Evolutionary conservation across 768 basidiomycete genomes (phyloP).

Genomic region (Pleurotus tuoliensis): DNA sequence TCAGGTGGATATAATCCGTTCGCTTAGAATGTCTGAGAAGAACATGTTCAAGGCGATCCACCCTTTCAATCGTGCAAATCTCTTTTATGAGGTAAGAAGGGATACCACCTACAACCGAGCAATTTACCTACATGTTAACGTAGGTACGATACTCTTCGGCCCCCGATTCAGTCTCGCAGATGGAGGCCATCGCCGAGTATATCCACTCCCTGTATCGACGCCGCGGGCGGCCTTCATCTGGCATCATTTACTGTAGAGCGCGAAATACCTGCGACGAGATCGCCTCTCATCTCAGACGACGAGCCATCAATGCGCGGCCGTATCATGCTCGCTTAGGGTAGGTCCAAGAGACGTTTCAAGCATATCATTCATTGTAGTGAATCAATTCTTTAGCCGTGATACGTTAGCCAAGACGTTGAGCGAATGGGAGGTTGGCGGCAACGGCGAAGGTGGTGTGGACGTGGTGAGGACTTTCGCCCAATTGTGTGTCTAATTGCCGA

Average conservation of each 20-base stretch:
- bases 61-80: conserved; percentile 76
- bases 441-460: conserved; percentile 52
- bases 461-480: conserved; percentile 40
- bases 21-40: conserved; percentile 53
- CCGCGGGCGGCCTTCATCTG: conserved; percentile 57
- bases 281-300: conserved; percentile 56
- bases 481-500: background rate
- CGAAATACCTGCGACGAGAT: conserved; percentile 65
- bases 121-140: background rate
- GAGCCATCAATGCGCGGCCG: conserved; percentile 62
- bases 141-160: conserved; percentile 63
- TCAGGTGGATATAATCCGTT: conserved; percentile 67
- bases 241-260: conserved; percentile 77
- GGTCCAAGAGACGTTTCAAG: background rate
- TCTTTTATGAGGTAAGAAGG: conserved; percentile 70
- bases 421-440: conserved; percentile 50
- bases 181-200: conserved; percentile 64
- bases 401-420: conserved; percentile 60
- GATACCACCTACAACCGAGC: background rate
- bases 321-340: conserved; percentile 70
- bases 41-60: conserved; percentile 63
- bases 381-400: conserved; percentile 28
- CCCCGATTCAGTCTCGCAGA: conserved; percentile 48
- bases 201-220: conserved; percentile 59
- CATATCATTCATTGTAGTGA: conserved; percentile 1